Conservation (phyloP, 225 moss, liverwort and hornwort genomes). For the Ulota crispa region DNA sequence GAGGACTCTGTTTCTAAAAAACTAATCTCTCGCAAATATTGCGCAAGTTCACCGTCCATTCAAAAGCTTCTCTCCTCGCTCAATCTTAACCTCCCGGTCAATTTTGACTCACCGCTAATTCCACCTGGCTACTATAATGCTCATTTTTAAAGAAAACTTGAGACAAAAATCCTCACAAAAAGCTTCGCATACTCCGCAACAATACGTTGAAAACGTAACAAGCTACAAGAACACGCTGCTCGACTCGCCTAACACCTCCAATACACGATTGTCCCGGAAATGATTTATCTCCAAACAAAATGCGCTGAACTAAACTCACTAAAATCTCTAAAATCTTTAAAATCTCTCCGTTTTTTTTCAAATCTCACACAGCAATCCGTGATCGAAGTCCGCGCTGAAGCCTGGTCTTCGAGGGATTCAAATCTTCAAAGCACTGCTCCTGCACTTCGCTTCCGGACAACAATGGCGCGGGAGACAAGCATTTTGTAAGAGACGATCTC, state of each 20-base stretch:
- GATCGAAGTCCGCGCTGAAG: not conserved
- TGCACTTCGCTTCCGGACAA: not conserved
- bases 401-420: not conserved
- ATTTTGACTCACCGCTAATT: not conserved
- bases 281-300: not conserved
- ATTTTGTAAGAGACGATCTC: not conserved
- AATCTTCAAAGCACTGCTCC: constrained; percentile 5
- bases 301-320: not conserved
- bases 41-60: not conserved
- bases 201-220: not conserved
- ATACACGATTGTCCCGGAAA: not conserved
- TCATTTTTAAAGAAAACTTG: not conserved
- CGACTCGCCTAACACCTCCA: not conserved
- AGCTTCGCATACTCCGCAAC: not conserved
- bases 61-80: not conserved
- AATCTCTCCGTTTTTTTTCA: not conserved
- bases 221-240: not conserved
- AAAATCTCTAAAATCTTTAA: not conserved
- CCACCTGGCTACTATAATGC: not conserved
- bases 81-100: not conserved
- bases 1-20: not conserved
- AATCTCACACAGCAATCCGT: not conserved
- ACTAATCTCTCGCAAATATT: not conserved
- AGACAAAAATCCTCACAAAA: not conserved
- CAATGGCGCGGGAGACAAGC: not conserved